These are phyloP conservation scores for Raphanus raphanistrum DNA, from an alignment of 345 rosid genomes.

Conservation along the genomic window DNA sequence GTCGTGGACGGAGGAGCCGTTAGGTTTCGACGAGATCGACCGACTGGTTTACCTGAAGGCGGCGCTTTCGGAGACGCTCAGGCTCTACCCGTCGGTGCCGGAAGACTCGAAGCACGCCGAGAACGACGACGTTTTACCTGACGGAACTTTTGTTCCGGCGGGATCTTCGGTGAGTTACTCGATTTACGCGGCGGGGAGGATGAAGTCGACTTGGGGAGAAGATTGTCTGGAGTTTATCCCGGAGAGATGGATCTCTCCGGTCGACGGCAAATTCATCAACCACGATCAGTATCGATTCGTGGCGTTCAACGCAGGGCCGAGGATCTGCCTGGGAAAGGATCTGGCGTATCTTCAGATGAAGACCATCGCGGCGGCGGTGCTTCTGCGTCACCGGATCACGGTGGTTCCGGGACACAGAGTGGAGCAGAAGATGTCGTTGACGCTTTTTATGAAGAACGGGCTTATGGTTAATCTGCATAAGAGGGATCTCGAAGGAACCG, in stretches of 20 bases:
- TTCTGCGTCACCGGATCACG: conserved; percentile 68
- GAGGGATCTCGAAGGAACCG: conserved; percentile 52
- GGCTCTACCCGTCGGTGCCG: conserved; percentile 78
- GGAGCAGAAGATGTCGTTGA: conserved; percentile 96
- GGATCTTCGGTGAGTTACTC: conserved; percentile 74
- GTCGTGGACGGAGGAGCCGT: conserved; percentile 54
- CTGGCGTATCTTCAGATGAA: conserved; percentile 92
- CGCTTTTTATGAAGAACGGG: conserved; percentile 87
- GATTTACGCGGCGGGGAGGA: conserved; percentile 80
- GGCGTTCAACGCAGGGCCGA: conserved; percentile 91
- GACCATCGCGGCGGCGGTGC: conserved; percentile 74
- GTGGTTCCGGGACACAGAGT: conserved; percentile 70
- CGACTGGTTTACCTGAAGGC: conserved; percentile 64
- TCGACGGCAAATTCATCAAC: conserved; percentile 50
- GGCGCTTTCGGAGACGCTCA: conserved; percentile 66
- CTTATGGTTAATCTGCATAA: conserved; percentile 59
- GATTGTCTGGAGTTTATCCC: conserved; percentile 79
- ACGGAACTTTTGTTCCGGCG: conserved; percentile 60
- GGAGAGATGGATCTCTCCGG: conserved; percentile 78
- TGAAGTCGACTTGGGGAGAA: conserved; percentile 84
- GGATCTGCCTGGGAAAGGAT: conserved; percentile 82
- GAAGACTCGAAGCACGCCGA: conserved; percentile 68
- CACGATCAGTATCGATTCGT: conserved; percentile 76
- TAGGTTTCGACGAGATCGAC: conserved; percentile 65
- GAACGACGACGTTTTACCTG: conserved; percentile 59